Base-by-base conservation (phyloP, 2,329 filamentous ascomycete genomes). In the Diaporthe destruens region DNA sequence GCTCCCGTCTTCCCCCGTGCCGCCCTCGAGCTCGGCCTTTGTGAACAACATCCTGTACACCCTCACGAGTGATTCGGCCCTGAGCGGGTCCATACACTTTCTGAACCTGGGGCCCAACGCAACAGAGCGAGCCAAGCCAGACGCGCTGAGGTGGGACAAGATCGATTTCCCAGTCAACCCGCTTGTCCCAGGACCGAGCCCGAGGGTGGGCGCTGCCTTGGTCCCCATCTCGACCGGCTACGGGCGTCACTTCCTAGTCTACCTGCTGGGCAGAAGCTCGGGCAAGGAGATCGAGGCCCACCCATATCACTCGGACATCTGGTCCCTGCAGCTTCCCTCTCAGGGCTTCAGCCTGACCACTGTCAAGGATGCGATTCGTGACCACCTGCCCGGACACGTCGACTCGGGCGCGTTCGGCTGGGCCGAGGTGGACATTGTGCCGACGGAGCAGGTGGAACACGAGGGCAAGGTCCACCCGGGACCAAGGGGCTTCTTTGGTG, bases 301-400 rank as follows among this genome's bases (percentile, higher is more conserved):
- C 3, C 70, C 76, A 7, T 75, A 76, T 11, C 78, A 79, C 59
- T 81, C 80, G 55, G 87, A 88, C 73, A 81, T 89, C 4, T 89
- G 87, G 87, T 82, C 85, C 1, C 82, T 88, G 71, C 87, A 89
- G 76, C 79, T 89, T 4, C 83, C 85, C 3, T 81, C 86, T 0
- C 83, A 85, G 39, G 81, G 81, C 2, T 80, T 83, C 44, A 85
- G 81, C 16, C 83, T 84, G 0, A 87, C 87, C 9, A 82, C 82
- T 16, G 79, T 84, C 36, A 89, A 89, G 77, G 87, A 89, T 75
- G 80, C 80, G 12, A 84, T 87, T 36, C 81, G 86, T 5, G 78
- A 82, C 20, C 82, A 80, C 66, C 75, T 89, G 18, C 83, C 82
- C 39, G 71, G 72, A 2, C 78, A 80, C 2, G 79, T 80, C 29